Evolutionary conservation across 78 protist species (phyloP).

Genomic region (Mastigamoeba balamuthi): DNA sequence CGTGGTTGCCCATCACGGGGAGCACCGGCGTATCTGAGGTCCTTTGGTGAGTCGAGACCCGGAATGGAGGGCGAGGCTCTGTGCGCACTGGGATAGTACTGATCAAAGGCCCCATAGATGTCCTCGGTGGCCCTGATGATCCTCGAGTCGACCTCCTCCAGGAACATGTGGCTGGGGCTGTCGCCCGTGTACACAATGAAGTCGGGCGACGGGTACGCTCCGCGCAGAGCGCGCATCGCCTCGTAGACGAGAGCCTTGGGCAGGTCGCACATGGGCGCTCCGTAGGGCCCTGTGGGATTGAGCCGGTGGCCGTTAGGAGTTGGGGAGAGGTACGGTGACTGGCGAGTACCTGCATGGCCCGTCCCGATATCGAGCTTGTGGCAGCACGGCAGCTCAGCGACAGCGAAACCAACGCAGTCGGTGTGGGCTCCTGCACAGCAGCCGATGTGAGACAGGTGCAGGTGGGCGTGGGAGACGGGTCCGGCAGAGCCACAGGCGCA

Average conservation of each 20-base stretch:
- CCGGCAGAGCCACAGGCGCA: too few relatives aligned
- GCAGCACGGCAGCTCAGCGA: slow-evolving; percentile 20
- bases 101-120: too few relatives aligned
- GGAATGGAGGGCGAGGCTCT: too few relatives aligned
- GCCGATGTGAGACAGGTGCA: too few relatives aligned
- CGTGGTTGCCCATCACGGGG: slow-evolving; percentile 32
- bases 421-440: slow-evolving; percentile 37
- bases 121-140: slow-evolving; percentile 9
- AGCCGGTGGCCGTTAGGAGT: too few relatives aligned
- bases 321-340: too few relatives aligned
- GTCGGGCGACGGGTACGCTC: neutral
- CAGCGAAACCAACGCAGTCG: slow-evolving; percentile 29
- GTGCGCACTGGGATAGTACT: too few relatives aligned
- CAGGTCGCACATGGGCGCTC: too few relatives aligned
- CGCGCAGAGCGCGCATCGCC: slow-evolving; percentile 4
- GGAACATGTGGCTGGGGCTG: slow-evolving; percentile 28
- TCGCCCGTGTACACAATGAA: slow-evolving; percentile 33
- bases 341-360: too few relatives aligned
- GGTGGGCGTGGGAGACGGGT: too few relatives aligned
- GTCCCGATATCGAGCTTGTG: slow-evolving; percentile 26
- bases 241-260: slow-evolving; percentile 10
- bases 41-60: neutral
- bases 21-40: slow-evolving; percentile 19
- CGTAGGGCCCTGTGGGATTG: too few relatives aligned
- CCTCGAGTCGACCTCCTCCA: slow-evolving; percentile 6